Evolutionary conservation across 2,329 filamentous ascomycete genomes (phyloP).

Genomic region (Diaporthe australafricana): DNA sequence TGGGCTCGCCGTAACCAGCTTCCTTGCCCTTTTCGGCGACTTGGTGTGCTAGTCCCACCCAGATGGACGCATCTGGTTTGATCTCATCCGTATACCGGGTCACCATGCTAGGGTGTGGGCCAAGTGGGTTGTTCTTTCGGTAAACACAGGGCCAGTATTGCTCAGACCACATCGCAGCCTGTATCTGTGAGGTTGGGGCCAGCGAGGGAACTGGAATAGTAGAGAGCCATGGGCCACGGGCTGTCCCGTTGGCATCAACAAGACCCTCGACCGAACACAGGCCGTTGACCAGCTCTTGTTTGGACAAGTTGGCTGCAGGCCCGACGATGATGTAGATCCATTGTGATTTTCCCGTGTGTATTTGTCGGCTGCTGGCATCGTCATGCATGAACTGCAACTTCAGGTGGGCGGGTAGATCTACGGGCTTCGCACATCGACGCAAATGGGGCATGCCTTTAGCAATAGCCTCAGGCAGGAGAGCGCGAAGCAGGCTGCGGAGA

Average conservation of each 20-base stretch:
- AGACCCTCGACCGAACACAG: conserved; percentile 63
- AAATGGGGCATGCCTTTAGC: conserved; percentile 77
- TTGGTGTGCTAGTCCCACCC: conserved; percentile 75
- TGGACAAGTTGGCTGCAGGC: conserved; percentile 62
- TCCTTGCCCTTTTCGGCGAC: conserved; percentile 70
- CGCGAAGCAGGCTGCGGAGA: conserved; percentile 62
- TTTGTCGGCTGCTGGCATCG: conserved; percentile 63
- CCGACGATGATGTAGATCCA: conserved; percentile 70
- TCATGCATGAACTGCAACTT: conserved; percentile 72
- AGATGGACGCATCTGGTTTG: conserved; percentile 70
- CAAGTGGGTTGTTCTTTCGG: conserved; percentile 87
- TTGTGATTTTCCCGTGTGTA: conserved; percentile 70
- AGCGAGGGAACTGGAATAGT: conserved; percentile 77
- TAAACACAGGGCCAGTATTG: conserved; percentile 89
- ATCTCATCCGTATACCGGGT: conserved; percentile 77
- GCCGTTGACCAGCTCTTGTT: conserved; percentile 62
- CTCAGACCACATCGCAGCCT: conserved; percentile 79
- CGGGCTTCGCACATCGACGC: conserved; percentile 79
- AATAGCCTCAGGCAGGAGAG: conserved; percentile 68
- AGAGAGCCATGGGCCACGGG: conserved; percentile 64
- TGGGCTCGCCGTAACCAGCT: conserved; percentile 72
- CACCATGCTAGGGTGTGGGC: conserved; percentile 82
- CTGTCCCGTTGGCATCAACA: conserved; percentile 47
- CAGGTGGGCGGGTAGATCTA: conserved; percentile 74
- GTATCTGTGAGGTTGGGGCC: conserved; percentile 79